Conservation (phyloP, 1,284 basidiomycete genomes). For the Heterobasidion occidentale region DNA sequence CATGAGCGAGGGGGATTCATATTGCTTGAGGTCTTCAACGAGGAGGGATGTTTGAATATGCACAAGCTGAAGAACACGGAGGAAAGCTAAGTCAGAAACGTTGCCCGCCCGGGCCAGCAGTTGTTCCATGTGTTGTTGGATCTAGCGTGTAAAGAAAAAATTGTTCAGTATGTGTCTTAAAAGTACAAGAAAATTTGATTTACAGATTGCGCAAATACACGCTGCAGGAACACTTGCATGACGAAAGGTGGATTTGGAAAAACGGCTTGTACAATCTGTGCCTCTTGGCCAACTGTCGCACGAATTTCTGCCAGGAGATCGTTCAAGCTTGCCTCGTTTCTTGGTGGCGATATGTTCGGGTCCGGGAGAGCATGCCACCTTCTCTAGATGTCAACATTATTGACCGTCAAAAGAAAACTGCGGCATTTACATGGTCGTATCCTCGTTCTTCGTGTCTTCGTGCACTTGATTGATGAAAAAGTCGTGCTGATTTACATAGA, state of each 20-base stretch:
- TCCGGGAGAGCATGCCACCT: constrained; percentile 82
- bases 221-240: constrained; percentile 97
- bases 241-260: constrained; percentile 97
- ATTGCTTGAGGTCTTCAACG: constrained; percentile 89
- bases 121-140: constrained; percentile 91
- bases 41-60: constrained; percentile 75
- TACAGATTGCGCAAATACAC: constrained; percentile 97
- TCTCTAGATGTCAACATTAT: constrained; percentile 9
- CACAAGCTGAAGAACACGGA: constrained; percentile 86
- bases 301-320: constrained; percentile 87
- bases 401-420: neutral
- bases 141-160: constrained; percentile 36
- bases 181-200: constrained; percentile 17
- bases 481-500: constrained; percentile 99
- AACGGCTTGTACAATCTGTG: constrained; percentile 97
- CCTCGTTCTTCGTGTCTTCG: constrained; percentile 49
- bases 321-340: constrained; percentile 71
- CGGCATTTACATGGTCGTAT: constrained; percentile 47
- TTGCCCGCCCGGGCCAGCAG: constrained; percentile 67
- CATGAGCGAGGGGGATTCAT: constrained; percentile 72
- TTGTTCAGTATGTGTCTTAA: constrained; percentile 4
- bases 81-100: constrained; percentile 84
- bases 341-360: constrained; percentile 75
- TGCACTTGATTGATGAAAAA: constrained; percentile 93
- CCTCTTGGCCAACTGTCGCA: constrained; percentile 88